phyloP scores from a whole-genome alignment of 306 rosid species.

The Dicorynia guianensis region DNA sequence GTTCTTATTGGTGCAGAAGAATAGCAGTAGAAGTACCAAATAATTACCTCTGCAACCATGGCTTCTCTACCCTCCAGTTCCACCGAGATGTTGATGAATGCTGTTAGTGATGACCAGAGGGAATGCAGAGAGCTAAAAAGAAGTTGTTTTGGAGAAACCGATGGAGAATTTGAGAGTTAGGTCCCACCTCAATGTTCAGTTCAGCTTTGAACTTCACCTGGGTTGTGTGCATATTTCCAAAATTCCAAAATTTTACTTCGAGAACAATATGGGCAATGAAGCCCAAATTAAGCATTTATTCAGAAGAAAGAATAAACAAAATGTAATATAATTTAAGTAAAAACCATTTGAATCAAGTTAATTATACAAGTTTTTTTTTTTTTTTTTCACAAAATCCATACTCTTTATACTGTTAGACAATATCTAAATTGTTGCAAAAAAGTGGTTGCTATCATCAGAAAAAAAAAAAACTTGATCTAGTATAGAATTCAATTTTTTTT shows the following conservation, averaged over 20 bases:
- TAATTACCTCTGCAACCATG: slow-evolving; percentile 67
- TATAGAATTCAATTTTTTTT: too few relatives aligned
- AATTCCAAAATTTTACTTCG: background rate
- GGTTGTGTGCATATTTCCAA: background rate
- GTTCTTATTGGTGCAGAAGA: slow-evolving; percentile 21
- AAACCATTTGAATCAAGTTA: too few relatives aligned
- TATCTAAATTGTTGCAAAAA: too few relatives aligned
- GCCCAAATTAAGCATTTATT: background rate
- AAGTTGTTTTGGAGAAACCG: slow-evolving; percentile 41
- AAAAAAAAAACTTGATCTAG: too few relatives aligned
- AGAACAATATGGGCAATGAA: background rate
- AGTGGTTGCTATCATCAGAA: too few relatives aligned
- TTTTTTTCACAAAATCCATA: too few relatives aligned
- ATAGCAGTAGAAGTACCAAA: slow-evolving; percentile 24
- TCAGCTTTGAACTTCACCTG: slow-evolving; percentile 37
- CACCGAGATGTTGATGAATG: slow-evolving; percentile 42
- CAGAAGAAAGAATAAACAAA: background rate
- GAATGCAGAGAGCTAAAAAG: slow-evolving; percentile 24
- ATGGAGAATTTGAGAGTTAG: slow-evolving; percentile 50
- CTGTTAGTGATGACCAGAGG: slow-evolving; percentile 47
- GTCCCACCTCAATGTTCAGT: slow-evolving; percentile 59
- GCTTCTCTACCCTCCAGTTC: slow-evolving; percentile 33
- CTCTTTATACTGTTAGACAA: too few relatives aligned
- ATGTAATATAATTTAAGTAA: background rate
- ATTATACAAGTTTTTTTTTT: too few relatives aligned